Evolutionary conservation across 176 grass and related monocot species (phyloP).

Genomic region (Hordeum marinum): DNA sequence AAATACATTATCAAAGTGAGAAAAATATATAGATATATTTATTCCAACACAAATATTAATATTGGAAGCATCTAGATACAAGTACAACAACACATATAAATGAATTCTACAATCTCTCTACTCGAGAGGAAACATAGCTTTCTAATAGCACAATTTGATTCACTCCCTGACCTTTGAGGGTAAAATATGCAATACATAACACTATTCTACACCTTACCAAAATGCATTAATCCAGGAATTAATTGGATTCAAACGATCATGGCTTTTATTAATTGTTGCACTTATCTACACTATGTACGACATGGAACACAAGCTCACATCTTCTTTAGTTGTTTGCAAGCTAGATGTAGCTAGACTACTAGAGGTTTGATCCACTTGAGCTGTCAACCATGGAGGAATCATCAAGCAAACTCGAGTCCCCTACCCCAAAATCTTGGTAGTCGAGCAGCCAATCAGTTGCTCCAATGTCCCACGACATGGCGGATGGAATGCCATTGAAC

Average conservation of each 20-base stretch:
- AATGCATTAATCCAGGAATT: slow-evolving; percentile 14
- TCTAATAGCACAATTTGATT: slow-evolving; percentile 20
- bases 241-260: not conserved
- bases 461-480: slow-evolving; percentile 35
- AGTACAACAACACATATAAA: not conserved
- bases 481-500: slow-evolving; percentile 24
- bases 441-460: slow-evolving; percentile 75
- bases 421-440: slow-evolving; percentile 57
- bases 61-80: slow-evolving; percentile 13
- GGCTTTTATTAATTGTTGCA: slow-evolving; percentile 13
- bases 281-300: slow-evolving; percentile 18
- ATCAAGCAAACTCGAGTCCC: slow-evolving; percentile 20
- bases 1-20: too few species aligned
- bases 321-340: not conserved
- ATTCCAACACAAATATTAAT: not conserved
- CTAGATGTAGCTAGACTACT: not conserved
- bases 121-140: slow-evolving; percentile 19
- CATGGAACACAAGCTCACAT: slow-evolving; percentile 33
- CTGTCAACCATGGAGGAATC: slow-evolving; percentile 36
- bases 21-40: not conserved
- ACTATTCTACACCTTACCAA: slow-evolving; percentile 8
- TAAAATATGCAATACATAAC: not conserved
- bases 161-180: not conserved
- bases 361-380: slow-evolving; percentile 42
- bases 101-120: slow-evolving; percentile 16